A percentile compares a stretch with the other conserved stretches of the same genome.
phyloP scores from a whole-genome alignment of 768 basidiomycete genomes.

The Pleurotus cornucopiae region DNA sequence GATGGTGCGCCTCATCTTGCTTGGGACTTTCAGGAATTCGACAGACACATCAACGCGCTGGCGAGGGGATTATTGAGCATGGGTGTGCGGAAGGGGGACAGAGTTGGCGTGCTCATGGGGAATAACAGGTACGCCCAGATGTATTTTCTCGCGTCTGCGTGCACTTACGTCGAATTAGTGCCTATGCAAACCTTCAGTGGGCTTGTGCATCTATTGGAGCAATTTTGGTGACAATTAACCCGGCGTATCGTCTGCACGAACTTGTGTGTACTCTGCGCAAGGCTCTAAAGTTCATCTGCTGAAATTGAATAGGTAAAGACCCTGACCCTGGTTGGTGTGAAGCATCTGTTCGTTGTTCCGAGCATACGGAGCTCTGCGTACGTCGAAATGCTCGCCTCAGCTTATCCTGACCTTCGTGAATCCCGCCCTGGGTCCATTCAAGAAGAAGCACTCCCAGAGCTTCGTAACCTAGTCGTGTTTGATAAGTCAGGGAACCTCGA shows the following conservation, averaged over 20 bases:
- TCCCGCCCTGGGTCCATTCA: conserved; percentile 53
- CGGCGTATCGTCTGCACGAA: conserved; percentile 70
- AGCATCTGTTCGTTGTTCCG: conserved; percentile 72
- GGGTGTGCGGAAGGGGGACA: conserved; percentile 72
- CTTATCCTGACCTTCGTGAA: conserved; percentile 50
- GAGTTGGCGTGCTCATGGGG: conserved; percentile 81
- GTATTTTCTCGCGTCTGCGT: neutral
- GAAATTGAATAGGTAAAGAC: conserved; percentile 43
- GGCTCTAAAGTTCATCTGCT: neutral
- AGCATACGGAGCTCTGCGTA: conserved; percentile 59
- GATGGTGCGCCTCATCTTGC: conserved; percentile 48
- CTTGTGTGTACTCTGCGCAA: conserved; percentile 39
- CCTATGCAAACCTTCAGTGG: conserved; percentile 83
- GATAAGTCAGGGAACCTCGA: conserved; percentile 47
- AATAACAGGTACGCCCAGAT: conserved; percentile 62
- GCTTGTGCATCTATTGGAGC: conserved; percentile 85
- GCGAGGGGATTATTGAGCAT: conserved; percentile 65
- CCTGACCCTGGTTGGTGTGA: conserved; percentile 59
- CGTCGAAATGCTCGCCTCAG: conserved; percentile 51
- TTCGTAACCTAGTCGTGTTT: conserved; percentile 63
- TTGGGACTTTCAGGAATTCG: conserved; percentile 74
- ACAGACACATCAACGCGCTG: conserved; percentile 59
- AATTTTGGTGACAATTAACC: conserved; percentile 79
- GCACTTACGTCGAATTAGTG: conserved; percentile 29
- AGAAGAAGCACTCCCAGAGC: conserved; percentile 51